phyloP scores from a whole-genome alignment of 257 asterid genomes.

The Lantana camara region DNA sequence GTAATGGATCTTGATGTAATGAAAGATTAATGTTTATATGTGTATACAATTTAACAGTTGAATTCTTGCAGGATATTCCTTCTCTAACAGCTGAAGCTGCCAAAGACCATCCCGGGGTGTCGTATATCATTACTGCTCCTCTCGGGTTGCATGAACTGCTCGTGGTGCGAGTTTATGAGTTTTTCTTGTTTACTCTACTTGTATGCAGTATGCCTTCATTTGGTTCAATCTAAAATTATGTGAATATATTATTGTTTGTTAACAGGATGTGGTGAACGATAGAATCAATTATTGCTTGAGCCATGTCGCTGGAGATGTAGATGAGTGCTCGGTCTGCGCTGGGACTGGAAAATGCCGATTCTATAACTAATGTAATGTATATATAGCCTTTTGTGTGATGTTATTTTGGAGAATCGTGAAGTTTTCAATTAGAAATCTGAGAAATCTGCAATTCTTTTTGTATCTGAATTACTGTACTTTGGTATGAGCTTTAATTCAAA shows the following conservation, averaged over 20 bases:
- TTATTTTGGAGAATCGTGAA: not conserved
- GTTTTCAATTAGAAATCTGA: conserved; percentile 14
- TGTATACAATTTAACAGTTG: conserved; percentile 9
- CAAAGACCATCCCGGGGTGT: conserved; percentile 81
- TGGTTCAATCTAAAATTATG: not conserved
- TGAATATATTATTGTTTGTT: conserved; percentile 17
- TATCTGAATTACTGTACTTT: not conserved
- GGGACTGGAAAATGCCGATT: conserved; percentile 88
- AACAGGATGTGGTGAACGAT: conserved; percentile 87
- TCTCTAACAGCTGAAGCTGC: conserved; percentile 95
- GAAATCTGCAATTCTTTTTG: not conserved
- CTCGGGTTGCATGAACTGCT: conserved; percentile 84
- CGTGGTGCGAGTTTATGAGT: conserved; percentile 51
- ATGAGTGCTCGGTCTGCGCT: conserved; percentile 88
- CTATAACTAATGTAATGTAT: conserved; percentile 31
- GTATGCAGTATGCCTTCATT: not conserved
- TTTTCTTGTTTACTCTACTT: conserved; percentile 10
- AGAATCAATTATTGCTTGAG: conserved; percentile 85
- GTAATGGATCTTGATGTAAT: not conserved
- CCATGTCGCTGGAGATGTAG: conserved; percentile 78
- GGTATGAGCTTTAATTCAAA: not conserved
- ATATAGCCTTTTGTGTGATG: too few relatives aligned
- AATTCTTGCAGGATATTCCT: conserved; percentile 73
- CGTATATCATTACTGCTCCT: conserved; percentile 79
- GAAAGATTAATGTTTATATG: not conserved